These are phyloP conservation scores for Lactifluus volemus DNA, from an alignment of 768 basidiomycete genomes.

Conservation along the genomic window DNA sequence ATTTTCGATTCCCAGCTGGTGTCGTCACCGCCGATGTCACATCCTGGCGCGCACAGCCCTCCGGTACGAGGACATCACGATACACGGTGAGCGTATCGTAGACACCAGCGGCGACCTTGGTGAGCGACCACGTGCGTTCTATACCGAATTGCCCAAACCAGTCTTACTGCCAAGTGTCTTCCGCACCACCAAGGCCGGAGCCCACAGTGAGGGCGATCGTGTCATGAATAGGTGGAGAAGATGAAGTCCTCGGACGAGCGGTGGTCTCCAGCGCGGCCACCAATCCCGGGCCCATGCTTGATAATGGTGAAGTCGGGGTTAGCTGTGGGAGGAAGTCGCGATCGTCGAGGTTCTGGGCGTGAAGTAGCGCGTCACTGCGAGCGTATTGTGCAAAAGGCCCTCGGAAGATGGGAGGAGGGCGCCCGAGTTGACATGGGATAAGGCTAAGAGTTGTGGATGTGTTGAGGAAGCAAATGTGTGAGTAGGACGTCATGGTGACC, in stretches of 20 bases:
- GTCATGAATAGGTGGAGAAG: too few species aligned
- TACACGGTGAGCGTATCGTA: constrained; percentile 63
- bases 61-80: constrained; percentile 54
- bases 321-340: constrained; percentile 59
- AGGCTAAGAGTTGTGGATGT: constrained; percentile 69
- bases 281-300: too few species aligned
- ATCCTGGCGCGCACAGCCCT: constrained; percentile 33
- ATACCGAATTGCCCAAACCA: too few species aligned
- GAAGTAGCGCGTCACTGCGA: constrained; percentile 81
- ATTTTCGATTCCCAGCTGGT: constrained; percentile 7
- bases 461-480: constrained; percentile 64
- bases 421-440: constrained; percentile 40
- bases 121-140: constrained; percentile 39
- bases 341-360: constrained; percentile 83
- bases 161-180: too few species aligned
- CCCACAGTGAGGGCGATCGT: too few species aligned
- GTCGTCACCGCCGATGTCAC: constrained; percentile 24
- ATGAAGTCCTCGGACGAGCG: too few species aligned
- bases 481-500: constrained; percentile 70
- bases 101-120: constrained; percentile 57
- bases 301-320: too few species aligned
- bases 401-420: constrained; percentile 15
- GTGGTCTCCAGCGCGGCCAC: too few species aligned
- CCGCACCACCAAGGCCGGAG: too few species aligned
- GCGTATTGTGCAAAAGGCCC: constrained; percentile 35